Percentiles rank a stretch among this genome's conserved stretches.
Conservation (phyloP, 176 grass and related monocot species). For the Aegilops tauschii region DNA sequence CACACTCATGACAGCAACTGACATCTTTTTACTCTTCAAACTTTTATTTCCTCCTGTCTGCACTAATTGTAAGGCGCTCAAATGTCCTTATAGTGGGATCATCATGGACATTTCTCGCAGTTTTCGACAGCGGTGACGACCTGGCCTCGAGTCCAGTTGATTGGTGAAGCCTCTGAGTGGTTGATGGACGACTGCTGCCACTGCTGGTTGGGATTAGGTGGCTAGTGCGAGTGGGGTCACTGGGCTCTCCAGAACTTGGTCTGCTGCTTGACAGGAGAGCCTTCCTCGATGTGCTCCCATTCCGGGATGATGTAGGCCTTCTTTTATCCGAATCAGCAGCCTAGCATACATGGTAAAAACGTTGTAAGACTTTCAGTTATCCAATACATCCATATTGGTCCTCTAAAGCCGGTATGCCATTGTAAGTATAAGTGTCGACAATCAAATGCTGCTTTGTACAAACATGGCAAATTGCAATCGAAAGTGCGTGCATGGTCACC, state of each 20-base stretch:
- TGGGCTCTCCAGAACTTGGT: constrained; percentile 61
- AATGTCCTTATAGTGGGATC: constrained; percentile 60
- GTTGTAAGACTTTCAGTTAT: constrained; percentile 11
- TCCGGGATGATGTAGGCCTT: constrained; percentile 53
- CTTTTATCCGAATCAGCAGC: constrained; percentile 56
- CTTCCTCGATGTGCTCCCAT: constrained; percentile 68
- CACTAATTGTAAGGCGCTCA: constrained; percentile 75
- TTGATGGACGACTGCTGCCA: constrained; percentile 49
- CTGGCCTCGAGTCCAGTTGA: constrained; percentile 62
- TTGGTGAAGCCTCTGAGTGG: constrained; percentile 75
- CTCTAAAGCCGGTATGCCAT: not conserved
- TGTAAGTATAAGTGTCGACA: not conserved
- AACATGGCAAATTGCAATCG: not conserved
- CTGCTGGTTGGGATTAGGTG: constrained; percentile 56
- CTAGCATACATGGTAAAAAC: constrained; percentile 31
- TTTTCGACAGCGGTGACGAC: constrained; percentile 44
- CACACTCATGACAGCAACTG: constrained; percentile 17
- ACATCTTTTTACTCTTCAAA: constrained; percentile 19
- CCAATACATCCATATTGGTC: not conserved
- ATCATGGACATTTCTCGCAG: constrained; percentile 43
- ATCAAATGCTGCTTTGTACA: not conserved
- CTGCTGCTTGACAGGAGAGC: constrained; percentile 66
- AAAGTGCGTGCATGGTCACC: not conserved
- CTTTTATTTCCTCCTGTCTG: constrained; percentile 67
- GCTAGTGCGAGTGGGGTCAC: constrained; percentile 46